Base-by-base conservation (phyloP, 306 rosid genomes). In the Dalbergia cochinchinensis region DNA sequence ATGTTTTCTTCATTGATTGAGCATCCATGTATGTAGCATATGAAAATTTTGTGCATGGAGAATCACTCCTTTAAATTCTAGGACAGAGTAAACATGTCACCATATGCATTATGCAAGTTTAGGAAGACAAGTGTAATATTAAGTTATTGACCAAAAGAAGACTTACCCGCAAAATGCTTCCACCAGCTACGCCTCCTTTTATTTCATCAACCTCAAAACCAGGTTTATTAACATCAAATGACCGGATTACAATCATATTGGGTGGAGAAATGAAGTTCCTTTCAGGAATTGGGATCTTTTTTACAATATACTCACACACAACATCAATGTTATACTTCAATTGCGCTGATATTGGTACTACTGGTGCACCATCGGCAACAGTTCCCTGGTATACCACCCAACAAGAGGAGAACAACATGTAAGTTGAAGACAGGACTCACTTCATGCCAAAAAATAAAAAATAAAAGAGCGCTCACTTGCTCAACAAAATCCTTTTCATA, bases 101-200 rank as follows among this genome's bases (percentile, higher is more conserved):
- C 55, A 41, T 39, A 65, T 8, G 39, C 70, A 83, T 5, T 20
- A 22, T 57, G 19, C 76, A 50, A 5, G 79, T 55, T 45, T 18
- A 34, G 33, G 22, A 3, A 63, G 15, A 16, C 60, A 0, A 11
- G 15, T 47, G 14, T 12, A 47, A 47, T 12, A 12, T 47, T 12
- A 11, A 10, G 53, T 12, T 35, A 66, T 59, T 83, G 80, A 67
- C 41, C 79, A 83, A 54, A 54, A 54, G 20, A 54, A 76, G 42
- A 66, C 86, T 68, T 89, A 95, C 99, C 95, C 96, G 85, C 67
- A 95, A 91, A 53, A 95, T 95, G 57, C 99, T 92, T 84, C 98
- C 99, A 84, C 99, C 99, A 85, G 99, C 99, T 35, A 95, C 99
- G 22, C 99, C 99, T 51, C 99, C 99, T 85, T 86, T 93, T 48